Conservation (phyloP, 371 early-diverging fungal species). For the Mycotypha africana region DNA sequence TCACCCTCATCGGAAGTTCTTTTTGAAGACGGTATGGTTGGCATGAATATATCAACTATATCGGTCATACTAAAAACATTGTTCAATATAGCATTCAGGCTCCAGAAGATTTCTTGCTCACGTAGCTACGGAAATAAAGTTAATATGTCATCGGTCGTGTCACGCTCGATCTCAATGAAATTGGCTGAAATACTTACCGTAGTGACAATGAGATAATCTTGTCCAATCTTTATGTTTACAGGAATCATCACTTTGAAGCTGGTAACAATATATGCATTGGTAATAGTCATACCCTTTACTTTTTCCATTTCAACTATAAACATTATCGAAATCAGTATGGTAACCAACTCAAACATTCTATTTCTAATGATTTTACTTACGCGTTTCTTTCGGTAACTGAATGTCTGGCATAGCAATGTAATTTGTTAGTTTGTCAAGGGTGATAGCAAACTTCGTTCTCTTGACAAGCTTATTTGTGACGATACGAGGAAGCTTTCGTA, state of each 20-base stretch:
- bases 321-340: conserved; percentile 1
- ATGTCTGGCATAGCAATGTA: conserved; percentile 61
- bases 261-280: conserved; percentile 52
- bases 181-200: no score
- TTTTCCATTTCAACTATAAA: conserved; percentile 53
- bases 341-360: no score
- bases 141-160: background rate
- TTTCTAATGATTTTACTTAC: conserved; percentile 19
- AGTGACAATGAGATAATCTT: conserved; percentile 71
- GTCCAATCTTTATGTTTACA: conserved; percentile 70
- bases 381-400: conserved; percentile 66
- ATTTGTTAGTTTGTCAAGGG: conserved; percentile 54
- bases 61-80: conserved; percentile 81
- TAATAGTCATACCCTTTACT: conserved; percentile 49
- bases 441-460: conserved; percentile 50
- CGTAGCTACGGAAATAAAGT: conserved; percentile 17
- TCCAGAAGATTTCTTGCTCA: conserved; percentile 59
- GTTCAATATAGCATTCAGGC: conserved; percentile 64
- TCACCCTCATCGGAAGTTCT: conserved; percentile 49
- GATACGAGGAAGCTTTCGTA: conserved; percentile 35
- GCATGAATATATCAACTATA: conserved; percentile 58
- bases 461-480: conserved; percentile 51
- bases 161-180: no score
- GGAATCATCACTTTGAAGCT: conserved; percentile 55
- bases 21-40: conserved; percentile 35